Percentiles rank a stretch among this genome's conserved stretches.
These are phyloP conservation scores for Suhomyces yuchorum DNA, from an alignment of 1,139 yeast genomes.

Conservation along the genomic window DNA sequence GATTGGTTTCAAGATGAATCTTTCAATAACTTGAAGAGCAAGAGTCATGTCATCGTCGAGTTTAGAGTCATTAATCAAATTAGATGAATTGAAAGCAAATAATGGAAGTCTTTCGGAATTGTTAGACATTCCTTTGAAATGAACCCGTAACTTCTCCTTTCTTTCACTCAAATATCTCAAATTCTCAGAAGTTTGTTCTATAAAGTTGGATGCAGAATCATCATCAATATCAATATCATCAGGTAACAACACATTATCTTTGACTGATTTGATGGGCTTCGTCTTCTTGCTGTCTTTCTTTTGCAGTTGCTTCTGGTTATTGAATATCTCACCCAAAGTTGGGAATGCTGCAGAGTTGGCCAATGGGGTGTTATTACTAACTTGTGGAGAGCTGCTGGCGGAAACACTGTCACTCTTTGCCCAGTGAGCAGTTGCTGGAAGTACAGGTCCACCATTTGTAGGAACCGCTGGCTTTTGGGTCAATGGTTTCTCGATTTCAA, in stretches of 20 bases:
- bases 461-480: constrained; percentile 10
- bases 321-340: constrained; percentile 65
- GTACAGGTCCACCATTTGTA: constrained; percentile 32
- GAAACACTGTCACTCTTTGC: constrained; percentile 39
- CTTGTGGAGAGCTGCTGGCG: constrained; percentile 39
- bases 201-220: constrained; percentile 38
- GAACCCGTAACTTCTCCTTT: constrained; percentile 36
- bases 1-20: constrained; percentile 44
- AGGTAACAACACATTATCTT: constrained; percentile 32
- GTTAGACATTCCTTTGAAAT: constrained; percentile 30
- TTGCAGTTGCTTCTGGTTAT: constrained; percentile 40
- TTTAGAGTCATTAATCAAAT: constrained; percentile 24
- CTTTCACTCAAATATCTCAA: constrained; percentile 36
- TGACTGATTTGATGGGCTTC: constrained; percentile 26
- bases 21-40: constrained; percentile 47
- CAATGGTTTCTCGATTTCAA: constrained; percentile 12
- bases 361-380: constrained; percentile 38
- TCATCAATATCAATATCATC: constrained; percentile 48
- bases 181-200: constrained; percentile 39
- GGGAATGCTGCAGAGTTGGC: constrained; percentile 69
- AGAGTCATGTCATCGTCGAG: constrained; percentile 42
- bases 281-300: constrained; percentile 35
- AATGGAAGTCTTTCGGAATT: constrained; percentile 35
- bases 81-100: constrained; percentile 37
- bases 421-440: constrained; percentile 65